Evolutionary conservation across 164 flowering plant species (phyloP), one percentile per base, ranked within the genome.

Genomic region (Vitis amurensis): DNA sequence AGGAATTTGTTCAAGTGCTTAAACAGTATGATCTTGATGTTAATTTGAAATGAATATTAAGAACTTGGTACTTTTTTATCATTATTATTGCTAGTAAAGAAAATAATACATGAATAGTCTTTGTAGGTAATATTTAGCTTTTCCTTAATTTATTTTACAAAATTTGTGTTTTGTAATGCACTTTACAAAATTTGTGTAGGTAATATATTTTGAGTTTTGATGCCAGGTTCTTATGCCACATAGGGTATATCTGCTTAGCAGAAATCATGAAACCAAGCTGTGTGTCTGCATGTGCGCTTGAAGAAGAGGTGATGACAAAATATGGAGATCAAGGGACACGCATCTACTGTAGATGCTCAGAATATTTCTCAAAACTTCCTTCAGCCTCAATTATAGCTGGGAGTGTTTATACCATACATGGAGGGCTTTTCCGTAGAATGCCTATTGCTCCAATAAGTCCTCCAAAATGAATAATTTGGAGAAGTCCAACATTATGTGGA

Each of bases 181-280:
- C 19, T 23, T 23, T 23, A 23, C 27, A 23, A 23, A 23, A 23
- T 23, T 23, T 23, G 27, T 23, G n/a, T 23, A 19, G 23, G 23
- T 19, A 23, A 23, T 23, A 23, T 23, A 23, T 1, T 23, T 23
- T 23, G 27, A 23, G 27, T 23, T 23, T 23, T 23, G 27, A 23
- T 23, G 27, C 27, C 49, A 77, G 80, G 68, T 67, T 16, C 58
- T 77, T 66, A 68, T 70, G 71, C 80, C 80, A 44, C 31, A 67
- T 47, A 69, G 74, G 30, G 74, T 77, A 30, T 66, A 27, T 67
- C 64, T 77, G 2, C 80, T 77, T n/a, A 77, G 74, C 19, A 74
- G 80, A 62, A 73, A 67, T 63, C 71, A 70, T n/a, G 77, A 77
- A 52, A 19, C 77, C 12, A 77, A 51, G 17, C 17, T 5, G 61